Evolutionary conservation across 2,329 filamentous ascomycete species (phyloP).

Genomic region (Fusarium nurragi): DNA sequence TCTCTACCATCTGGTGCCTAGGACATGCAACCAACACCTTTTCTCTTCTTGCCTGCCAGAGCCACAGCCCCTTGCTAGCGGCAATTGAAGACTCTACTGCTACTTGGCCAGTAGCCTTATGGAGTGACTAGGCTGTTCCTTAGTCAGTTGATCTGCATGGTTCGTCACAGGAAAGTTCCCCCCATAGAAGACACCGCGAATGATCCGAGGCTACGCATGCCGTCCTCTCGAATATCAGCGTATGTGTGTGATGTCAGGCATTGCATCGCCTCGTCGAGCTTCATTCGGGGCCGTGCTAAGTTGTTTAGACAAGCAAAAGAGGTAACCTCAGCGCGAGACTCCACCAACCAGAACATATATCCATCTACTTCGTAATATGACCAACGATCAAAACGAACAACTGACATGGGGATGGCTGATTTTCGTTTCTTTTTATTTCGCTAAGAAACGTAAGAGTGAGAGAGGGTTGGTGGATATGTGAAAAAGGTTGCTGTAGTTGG

Average conservation of each 20-base stretch:
- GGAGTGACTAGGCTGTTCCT: not conserved
- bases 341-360: slow-evolving; percentile 1
- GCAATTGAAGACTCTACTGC: not conserved
- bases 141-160: not conserved
- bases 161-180: not conserved
- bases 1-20: slow-evolving; percentile 1
- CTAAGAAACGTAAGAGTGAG: not conserved
- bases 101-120: not conserved
- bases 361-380: not conserved
- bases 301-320: slow-evolving; percentile 9
- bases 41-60: not conserved
- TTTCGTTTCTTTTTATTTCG: not conserved
- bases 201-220: not conserved
- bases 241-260: too few species aligned
- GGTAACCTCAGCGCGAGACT: slow-evolving; percentile 5
- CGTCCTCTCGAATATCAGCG: not conserved
- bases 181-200: not conserved
- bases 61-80: slow-evolving; percentile 1
- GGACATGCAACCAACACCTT: not conserved
- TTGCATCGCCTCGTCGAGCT: too few species aligned
- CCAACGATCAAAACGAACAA: not conserved
- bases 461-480: not conserved
- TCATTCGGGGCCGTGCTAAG: not conserved
- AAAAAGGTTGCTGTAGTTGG: not conserved
- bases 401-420: not conserved